Base-by-base conservation (phyloP, 352 stramenopile genomes). In the Pythium aphanidermatum region DNA sequence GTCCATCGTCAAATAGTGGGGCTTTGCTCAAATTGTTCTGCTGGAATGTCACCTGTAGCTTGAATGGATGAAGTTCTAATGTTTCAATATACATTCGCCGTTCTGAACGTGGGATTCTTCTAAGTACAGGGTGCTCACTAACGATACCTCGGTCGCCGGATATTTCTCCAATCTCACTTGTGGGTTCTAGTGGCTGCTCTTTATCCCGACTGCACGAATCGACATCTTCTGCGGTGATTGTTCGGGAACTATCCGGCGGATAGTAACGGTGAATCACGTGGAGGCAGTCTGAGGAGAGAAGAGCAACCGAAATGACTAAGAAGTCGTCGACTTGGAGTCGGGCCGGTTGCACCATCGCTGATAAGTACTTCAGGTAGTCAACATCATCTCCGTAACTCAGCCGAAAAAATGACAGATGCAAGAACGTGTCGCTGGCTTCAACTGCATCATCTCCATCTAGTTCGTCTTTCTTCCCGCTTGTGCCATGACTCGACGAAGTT, bases 311-410 rank as follows among this genome's bases (percentile, higher is more conserved):
- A 29, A 86, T 54, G 19, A 86, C 43, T 14, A 86, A 39, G n/a
- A 70, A 82, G 31, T 82, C 74, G 29, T 86, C 74, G 9, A 84
- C 50, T 38, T 86, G 74, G 3, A 86, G 36, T 9, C 68, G 60
- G 8, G 68, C 65, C 3, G 82, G 82, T 34, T 89, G 82, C 45
- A 93, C 56, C 73, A 93, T 88, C 1, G 72, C 70, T 1, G 82
- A 90, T 13, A 93, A 67, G 34, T 93, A 93, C 48, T 92, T 90
- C 50, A 92, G 83, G 37, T 92, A 95, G 49, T 95, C 81, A 28
- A 93, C 82, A 25, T 86, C 80, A 12, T 83, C 74, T 11, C 82
- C 78, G 27, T 92, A 92, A 43, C 70, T 76, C 0, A 92, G 55
- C n/a, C 78, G 68, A 13, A 92, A 62, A 7, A 90, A 49, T 4